A percentile compares a stretch with the other conserved stretches of the same genome.
Evolutionary conservation across 306 rosid species (phyloP).

Genomic region (Corylus heterophylla): DNA sequence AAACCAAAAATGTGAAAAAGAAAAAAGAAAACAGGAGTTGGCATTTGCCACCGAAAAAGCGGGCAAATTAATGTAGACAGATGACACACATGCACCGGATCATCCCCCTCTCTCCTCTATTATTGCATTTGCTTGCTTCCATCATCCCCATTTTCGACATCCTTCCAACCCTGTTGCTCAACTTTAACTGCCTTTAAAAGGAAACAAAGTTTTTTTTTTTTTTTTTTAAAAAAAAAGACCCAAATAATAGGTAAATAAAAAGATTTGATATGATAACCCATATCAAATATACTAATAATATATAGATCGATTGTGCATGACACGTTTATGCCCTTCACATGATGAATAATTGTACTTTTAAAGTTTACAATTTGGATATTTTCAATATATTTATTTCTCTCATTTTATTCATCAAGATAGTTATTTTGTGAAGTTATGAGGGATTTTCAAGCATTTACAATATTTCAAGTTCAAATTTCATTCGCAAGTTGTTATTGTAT

Average conservation of each 20-base stretch:
- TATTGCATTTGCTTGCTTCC: constrained; percentile 44
- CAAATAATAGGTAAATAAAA: not conserved
- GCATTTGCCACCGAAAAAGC: constrained; percentile 38
- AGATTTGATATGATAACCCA: not conserved
- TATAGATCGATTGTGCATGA: not conserved
- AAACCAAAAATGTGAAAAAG: constrained; percentile 17
- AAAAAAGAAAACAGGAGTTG: constrained; percentile 33
- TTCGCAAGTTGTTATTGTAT: no score
- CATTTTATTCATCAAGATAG: no score
- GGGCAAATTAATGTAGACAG: constrained; percentile 51
- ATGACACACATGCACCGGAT: constrained; percentile 32
- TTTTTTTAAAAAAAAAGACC: not conserved
- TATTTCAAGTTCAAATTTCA: no score
- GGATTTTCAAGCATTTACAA: no score
- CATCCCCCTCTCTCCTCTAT: constrained; percentile 7
- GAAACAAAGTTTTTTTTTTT: constrained; percentile 23
- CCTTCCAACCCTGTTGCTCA: constrained; percentile 10
- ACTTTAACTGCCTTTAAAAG: constrained; percentile 49
- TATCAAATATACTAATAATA: not conserved
- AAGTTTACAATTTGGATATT: not conserved
- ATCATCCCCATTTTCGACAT: constrained; percentile 37
- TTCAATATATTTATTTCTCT: not conserved
- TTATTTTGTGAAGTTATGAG: no score
- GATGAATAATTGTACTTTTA: not conserved
- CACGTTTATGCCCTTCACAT: not conserved